Base-by-base conservation (phyloP, 2,329 filamentous ascomycete genomes). In the Aspergillus niger region DNA sequence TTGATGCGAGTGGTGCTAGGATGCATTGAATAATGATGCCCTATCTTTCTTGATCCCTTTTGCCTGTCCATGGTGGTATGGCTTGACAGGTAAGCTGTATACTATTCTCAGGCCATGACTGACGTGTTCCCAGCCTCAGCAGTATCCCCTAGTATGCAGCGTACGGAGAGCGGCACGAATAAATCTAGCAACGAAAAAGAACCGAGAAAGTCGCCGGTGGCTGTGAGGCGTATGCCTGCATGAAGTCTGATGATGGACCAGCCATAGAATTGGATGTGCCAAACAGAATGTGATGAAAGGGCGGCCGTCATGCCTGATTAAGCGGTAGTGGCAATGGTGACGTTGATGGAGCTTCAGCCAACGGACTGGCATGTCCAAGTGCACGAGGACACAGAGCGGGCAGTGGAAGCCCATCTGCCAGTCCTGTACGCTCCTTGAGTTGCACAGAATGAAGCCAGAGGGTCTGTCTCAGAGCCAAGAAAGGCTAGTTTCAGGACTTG, bases 301-400 rank as follows among this genome's bases (percentile, higher is more conserved):
- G 28, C 41, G 10, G 39, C 22, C 53, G 53, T 55, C 30, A 55
- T 55, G 30, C 53, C 20, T 55, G 53, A 55, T 55, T 47, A 26
- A 26, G 53, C 28, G 20, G 30, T 43, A 28, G 10, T 32, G 53
- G 53, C 39, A 15, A 30, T 30, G 39, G 53, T 44, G 53, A 47
- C 53, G 41, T 30, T 55, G 53, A 55, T 20, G 53, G 39, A 3
- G 15, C 24, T 39, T 41, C 26, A 47, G 24, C 44, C 43, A 44
- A 44, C 39, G 26, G 39, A 30, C n/a, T 43, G 39, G 10, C 43
- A 47, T 47, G 53, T 26, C 44, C 13, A 47, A 47, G 30, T 41
- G 39, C 53, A 41, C 44, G 53, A 44, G 53, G 53, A 47, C 7
- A 32, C 39, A 32, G 53, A 20, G 41, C 24, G 28, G 39, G 24